phyloP scores from a whole-genome alignment of 305 asterid genomes.

The Rubia peregrina region DNA sequence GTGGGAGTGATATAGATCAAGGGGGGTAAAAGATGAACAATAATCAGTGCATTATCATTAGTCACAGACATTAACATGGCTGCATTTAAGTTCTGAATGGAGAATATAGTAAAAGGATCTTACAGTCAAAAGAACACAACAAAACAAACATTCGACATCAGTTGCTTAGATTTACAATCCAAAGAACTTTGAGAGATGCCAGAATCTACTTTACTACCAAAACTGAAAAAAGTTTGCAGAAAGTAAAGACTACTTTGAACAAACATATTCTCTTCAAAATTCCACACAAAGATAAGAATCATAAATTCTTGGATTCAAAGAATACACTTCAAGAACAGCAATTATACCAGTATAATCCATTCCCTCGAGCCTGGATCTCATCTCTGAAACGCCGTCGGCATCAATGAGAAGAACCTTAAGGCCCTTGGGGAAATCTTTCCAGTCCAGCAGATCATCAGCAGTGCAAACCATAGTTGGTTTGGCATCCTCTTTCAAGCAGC shows the following conservation, averaged over 20 bases:
- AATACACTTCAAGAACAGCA: neutral
- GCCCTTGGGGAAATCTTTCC: constrained; percentile 50
- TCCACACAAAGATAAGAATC: constrained; percentile 3
- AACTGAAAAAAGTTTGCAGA: neutral
- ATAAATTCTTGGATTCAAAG: constrained; percentile 7
- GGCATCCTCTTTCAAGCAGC: constrained; percentile 35
- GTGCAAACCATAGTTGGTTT: constrained; percentile 41
- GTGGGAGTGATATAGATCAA: neutral
- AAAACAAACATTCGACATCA: neutral
- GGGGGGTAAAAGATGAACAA: neutral
- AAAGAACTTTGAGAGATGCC: constrained; percentile 7
- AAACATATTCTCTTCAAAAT: neutral
- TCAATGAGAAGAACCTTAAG: constrained; percentile 45
- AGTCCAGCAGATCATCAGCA: constrained; percentile 35
- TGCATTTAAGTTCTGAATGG: neutral
- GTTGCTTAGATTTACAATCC: constrained; percentile 5
- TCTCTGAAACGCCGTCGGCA: constrained; percentile 24
- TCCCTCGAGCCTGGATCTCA: constrained; percentile 37
- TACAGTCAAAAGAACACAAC: neutral
- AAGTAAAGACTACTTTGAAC: neutral
- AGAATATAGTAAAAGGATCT: neutral
- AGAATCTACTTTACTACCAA: neutral
- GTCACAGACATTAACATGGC: neutral
- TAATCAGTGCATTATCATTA: neutral
- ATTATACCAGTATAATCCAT: constrained; percentile 41